Percentiles rank a stretch among this genome's conserved stretches.
phyloP scores from a whole-genome alignment of 257 asterid genomes.

The Rehmannia glutinosa region DNA sequence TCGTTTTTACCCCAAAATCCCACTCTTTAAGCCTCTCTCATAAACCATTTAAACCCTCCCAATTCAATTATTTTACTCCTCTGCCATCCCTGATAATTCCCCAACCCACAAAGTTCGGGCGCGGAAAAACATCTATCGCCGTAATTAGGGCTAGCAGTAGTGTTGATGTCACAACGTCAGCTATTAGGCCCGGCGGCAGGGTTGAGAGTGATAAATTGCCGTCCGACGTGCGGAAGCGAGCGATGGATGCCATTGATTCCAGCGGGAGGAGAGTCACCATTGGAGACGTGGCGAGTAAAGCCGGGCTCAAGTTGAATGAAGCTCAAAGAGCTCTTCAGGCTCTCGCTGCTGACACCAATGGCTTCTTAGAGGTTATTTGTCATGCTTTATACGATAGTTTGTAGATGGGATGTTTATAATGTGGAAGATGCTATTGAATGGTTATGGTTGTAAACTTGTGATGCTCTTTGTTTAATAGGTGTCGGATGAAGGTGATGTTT shows the following conservation, averaged over 20 bases:
- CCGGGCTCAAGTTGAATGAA: slow-evolving; percentile 79
- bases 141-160: slow-evolving; percentile 57
- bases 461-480: slow-evolving; percentile 48
- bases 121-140: slow-evolving; percentile 21
- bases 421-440: not conserved
- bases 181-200: slow-evolving; percentile 58
- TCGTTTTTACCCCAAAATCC: slow-evolving; percentile 33
- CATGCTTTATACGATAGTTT: not conserved
- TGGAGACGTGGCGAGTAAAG: slow-evolving; percentile 93
- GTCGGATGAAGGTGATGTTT: slow-evolving; percentile 93
- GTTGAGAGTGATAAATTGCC: slow-evolving; percentile 92
- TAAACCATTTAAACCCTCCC: slow-evolving; percentile 33
- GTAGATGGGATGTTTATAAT: slow-evolving; percentile 2
- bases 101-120: slow-evolving; percentile 14
- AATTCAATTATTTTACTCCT: slow-evolving; percentile 26
- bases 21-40: slow-evolving; percentile 23
- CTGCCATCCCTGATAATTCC: slow-evolving; percentile 20
- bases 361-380: slow-evolving; percentile 78
- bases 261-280: slow-evolving; percentile 82
- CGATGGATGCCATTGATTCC: slow-evolving; percentile 87
- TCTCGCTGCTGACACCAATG: slow-evolving; percentile 86
- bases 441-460: slow-evolving; percentile 15
- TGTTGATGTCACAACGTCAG: slow-evolving; percentile 39
- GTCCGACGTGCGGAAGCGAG: slow-evolving; percentile 66
- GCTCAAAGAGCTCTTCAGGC: slow-evolving; percentile 97